phyloP scores from a whole-genome alignment of 2,329 filamentous ascomycete genomes.

The Teratosphaeria zuluensis region DNA sequence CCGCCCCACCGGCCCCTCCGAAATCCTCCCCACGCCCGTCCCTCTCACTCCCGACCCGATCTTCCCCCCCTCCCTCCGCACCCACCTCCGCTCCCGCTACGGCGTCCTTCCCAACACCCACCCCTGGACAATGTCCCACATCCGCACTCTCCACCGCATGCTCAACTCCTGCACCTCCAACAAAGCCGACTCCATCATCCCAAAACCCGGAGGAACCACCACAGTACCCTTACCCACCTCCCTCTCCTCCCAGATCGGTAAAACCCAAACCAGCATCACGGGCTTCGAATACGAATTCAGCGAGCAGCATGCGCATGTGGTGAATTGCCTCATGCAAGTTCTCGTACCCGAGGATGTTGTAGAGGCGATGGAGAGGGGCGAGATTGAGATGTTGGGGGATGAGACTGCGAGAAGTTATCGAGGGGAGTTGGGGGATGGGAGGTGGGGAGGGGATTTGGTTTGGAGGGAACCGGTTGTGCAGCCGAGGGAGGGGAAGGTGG shows the following conservation, averaged over 20 bases:
- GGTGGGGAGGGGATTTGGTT: background rate
- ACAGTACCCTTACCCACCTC: conserved; percentile 12
- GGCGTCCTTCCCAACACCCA: conserved; percentile 21
- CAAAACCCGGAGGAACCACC: conserved; percentile 6
- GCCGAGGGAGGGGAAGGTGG: background rate
- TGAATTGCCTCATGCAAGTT: conserved; percentile 22
- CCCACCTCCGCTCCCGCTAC: conserved; percentile 24
- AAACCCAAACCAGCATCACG: conserved; percentile 8
- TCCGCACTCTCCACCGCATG: conserved; percentile 28
- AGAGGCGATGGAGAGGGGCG: conserved; percentile 16
- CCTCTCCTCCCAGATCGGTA: conserved; percentile 10
- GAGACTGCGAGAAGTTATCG: background rate
- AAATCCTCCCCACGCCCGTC: conserved; percentile 9
- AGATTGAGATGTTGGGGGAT: conserved; percentile 24
- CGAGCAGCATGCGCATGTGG: conserved; percentile 17
- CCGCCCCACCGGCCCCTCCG: conserved; percentile 12
- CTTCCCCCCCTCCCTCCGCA: conserved; percentile 13
- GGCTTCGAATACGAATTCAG: conserved; percentile 17
- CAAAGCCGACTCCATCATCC: conserved; percentile 21
- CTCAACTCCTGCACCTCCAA: conserved; percentile 21
- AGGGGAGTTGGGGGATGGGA: background rate
- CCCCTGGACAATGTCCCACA: conserved; percentile 27
- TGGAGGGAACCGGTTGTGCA: background rate
- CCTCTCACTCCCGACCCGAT: conserved; percentile 1
- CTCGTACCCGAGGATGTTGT: conserved; percentile 14